Evolutionary conservation across 2,329 filamentous ascomycete genomes (phyloP), one percentile per base, ranked within the genome.

Genomic region (Calonectria hongkongensis): DNA sequence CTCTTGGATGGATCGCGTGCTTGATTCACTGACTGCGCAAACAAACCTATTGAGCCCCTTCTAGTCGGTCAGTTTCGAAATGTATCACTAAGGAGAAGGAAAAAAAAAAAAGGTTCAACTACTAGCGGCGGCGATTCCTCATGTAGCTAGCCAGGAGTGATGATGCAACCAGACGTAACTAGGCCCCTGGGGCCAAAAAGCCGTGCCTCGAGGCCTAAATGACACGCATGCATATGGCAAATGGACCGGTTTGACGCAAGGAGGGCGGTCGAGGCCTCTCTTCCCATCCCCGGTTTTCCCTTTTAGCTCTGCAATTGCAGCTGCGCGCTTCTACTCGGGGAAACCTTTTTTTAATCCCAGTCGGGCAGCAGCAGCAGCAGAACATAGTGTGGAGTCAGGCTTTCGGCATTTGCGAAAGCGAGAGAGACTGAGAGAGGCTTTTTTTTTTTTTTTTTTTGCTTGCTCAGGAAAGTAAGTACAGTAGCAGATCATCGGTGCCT

Each of bases 111-210:
- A 58, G 33, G 54, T 58, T 58, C 28, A 27, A 41, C 54, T 58
- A 41, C 16, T 16, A 33, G 12, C n/a, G 21, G 36, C 36, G 54
- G 12, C 54, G 15, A 25, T 39, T 39, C 54, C 33, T 3, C 54
- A 39, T 36, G 13, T 9, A 58, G 54, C 54, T 58, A 58, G 54
- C 54, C 54, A 58, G 54, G 54, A 25, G 18, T 54, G 12, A 39
- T 39, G 33, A 58, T 58, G 54, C 54, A 58, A 27, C 54, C 54
- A 58, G 28, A n/a, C 33, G 33, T n/a, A 36, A 58, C 51, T 58
- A 58, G 51, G 18, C 18, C n/a, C 47, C 47, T 36, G 51, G 30
- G 51, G 51, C 33, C 33, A 9, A 25, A 39, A 39, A 58, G 39
- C 36, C 30, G 51, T 39, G 18, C n/a, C 16, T n/a, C 16, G 10